Conservation (phyloP, 169 alveolate species). For the Perkinsus marinus region DNA sequence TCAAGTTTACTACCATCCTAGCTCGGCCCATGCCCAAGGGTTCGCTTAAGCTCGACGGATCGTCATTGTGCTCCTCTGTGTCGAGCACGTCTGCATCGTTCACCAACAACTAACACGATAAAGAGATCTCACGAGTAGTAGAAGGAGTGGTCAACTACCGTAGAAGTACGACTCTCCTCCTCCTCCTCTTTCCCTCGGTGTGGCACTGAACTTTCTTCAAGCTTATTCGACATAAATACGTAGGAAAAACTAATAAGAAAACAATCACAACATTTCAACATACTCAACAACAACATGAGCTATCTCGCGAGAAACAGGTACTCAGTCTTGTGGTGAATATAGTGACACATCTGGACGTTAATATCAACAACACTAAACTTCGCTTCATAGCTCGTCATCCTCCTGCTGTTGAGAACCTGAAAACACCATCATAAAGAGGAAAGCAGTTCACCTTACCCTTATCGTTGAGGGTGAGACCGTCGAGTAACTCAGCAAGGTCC, state of each 20-base stretch:
- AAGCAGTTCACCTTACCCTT: not conserved
- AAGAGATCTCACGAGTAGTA: too few species aligned
- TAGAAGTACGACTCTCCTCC: too few species aligned
- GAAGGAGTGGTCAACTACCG: too few species aligned
- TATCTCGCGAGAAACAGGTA: not conserved
- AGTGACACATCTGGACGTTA: not conserved
- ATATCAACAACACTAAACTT: not conserved
- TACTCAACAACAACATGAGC: too few species aligned
- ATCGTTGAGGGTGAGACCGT: conserved; percentile 16
- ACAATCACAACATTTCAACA: too few species aligned
- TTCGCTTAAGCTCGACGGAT: not conserved
- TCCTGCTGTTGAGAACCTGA: not conserved
- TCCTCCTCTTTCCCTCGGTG: too few species aligned
- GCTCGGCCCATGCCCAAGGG: not conserved
- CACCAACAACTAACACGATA: not conserved
- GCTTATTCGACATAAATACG: not conserved
- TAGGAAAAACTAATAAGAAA: too few species aligned
- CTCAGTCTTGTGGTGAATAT: not conserved
- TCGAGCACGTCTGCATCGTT: not conserved
- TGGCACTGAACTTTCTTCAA: not conserved
- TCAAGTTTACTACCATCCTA: not conserved
- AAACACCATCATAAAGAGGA: not conserved
- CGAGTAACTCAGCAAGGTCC: conserved; percentile 9
- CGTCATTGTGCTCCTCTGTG: not conserved
- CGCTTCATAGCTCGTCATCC: not conserved